These are phyloP conservation scores for Fusarium devonianum DNA, from an alignment of 2,329 filamentous ascomycete species.

Conservation along the genomic window DNA sequence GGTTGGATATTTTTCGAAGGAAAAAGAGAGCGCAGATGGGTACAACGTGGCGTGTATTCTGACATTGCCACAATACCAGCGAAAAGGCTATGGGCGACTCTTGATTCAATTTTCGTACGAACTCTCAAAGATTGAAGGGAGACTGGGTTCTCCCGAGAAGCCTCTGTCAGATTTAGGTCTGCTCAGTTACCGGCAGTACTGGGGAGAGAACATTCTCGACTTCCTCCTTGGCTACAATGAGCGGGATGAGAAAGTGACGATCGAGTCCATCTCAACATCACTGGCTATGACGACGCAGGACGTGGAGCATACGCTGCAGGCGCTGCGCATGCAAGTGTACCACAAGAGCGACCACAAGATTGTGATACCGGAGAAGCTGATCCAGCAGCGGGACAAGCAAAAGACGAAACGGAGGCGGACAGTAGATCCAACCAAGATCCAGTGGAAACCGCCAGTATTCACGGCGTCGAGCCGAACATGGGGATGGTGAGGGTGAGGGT, in stretches of 20 bases:
- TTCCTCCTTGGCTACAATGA: constrained; percentile 78
- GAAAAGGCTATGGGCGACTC: constrained; percentile 90
- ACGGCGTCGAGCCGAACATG: constrained; percentile 89
- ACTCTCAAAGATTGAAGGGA: constrained; percentile 91
- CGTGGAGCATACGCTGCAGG: constrained; percentile 92
- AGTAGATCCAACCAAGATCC: constrained; percentile 80
- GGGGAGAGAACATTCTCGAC: constrained; percentile 94
- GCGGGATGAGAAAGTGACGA: constrained; percentile 75
- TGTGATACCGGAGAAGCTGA: constrained; percentile 83
- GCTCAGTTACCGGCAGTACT: constrained; percentile 94
- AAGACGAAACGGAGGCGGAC: constrained; percentile 77
- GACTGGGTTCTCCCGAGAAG: constrained; percentile 95
- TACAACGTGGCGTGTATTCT: constrained; percentile 99
- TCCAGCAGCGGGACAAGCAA: constrained; percentile 80
- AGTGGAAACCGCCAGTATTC: constrained; percentile 97
- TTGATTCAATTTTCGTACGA: constrained; percentile 98
- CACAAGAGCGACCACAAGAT: constrained; percentile 97
- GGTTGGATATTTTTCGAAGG: constrained; percentile 99
- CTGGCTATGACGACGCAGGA: constrained; percentile 98
- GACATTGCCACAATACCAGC: constrained; percentile 93
- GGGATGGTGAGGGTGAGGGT: constrained; percentile 78
- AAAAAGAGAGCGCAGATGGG: constrained; percentile 94
- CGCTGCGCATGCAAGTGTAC: constrained; percentile 93
- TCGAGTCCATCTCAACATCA: constrained; percentile 80
- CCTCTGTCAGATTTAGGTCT: constrained; percentile 93